Evolutionary conservation across 768 basidiomycete species (phyloP).

Genomic region (Hygrophorus pudorinus): DNA sequence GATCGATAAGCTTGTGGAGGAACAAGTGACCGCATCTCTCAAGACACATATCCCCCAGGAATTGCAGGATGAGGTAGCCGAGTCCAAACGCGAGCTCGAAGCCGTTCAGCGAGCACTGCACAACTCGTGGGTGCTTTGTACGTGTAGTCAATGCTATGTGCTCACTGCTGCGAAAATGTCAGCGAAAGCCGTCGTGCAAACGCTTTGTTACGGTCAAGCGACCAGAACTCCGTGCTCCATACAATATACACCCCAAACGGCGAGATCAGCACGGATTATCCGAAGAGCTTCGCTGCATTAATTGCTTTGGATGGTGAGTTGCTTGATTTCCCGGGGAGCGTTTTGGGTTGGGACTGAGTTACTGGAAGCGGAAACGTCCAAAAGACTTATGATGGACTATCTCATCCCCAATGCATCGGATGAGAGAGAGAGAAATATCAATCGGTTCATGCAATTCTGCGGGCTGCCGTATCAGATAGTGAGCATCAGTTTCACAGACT

Average conservation of each 20-base stretch:
- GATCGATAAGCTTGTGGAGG: slow-evolving; percentile 40
- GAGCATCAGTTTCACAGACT: not conserved
- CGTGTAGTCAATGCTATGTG: not conserved
- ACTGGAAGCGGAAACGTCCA: slow-evolving; percentile 21
- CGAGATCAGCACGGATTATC: slow-evolving; percentile 36
- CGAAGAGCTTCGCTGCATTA: slow-evolving; percentile 40
- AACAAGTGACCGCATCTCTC: slow-evolving; percentile 39
- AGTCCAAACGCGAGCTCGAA: slow-evolving; percentile 35
- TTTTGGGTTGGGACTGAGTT: not conserved
- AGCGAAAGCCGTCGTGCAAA: slow-evolving; percentile 54
- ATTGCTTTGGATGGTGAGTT: slow-evolving; percentile 41
- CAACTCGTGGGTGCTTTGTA: slow-evolving; percentile 40
- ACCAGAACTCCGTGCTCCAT: slow-evolving; percentile 30
- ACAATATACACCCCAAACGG: slow-evolving; percentile 41
- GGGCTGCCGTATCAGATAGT: slow-evolving; percentile 50
- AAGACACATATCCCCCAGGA: slow-evolving; percentile 35
- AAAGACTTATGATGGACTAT: slow-evolving; percentile 29
- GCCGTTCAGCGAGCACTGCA: slow-evolving; percentile 36
- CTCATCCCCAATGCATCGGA: slow-evolving; percentile 25
- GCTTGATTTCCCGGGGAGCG: not conserved
- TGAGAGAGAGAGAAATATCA: slow-evolving; percentile 37
- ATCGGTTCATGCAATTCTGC: slow-evolving; percentile 45
- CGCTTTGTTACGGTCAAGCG: slow-evolving; percentile 31
- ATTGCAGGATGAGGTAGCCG: slow-evolving; percentile 37
- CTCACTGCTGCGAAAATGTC: not conserved